Evolutionary conservation across 139 green algal species (phyloP), one percentile per base, ranked within the genome.

Genomic region (Chlamydomonas sp.): DNA sequence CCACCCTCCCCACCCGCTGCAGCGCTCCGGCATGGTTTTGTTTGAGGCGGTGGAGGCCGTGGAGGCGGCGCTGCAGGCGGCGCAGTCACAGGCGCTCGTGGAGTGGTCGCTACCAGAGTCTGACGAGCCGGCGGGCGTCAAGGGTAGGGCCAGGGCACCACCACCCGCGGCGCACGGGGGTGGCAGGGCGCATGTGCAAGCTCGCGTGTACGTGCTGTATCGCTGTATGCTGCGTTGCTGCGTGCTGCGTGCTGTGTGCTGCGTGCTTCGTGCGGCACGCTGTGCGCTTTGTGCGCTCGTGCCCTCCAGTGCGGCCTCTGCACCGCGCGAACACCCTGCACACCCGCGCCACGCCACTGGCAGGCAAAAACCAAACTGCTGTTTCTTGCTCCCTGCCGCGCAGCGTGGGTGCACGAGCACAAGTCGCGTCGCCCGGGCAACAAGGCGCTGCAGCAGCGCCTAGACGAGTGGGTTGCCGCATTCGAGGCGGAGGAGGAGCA

Each of bases 391-490:
- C n/a, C n/a, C n/a, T n/a, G n/a, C n/a, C n/a, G n/a, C n/a, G n/a
- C 79, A 88, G 80, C 69, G 8, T 90, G 81, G 83, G 83, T 93
- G 3, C 70, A 84, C 13, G 38, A 70, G 39, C 85, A 91, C 77
- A 91, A 91, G 63, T 78, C 75, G 0, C 10, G 67, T 3, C 72
- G 76, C 22, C 77, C 80, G 13, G 77, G 77, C 6, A 81, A 80
- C 31, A 70, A 69, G 2, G 29, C 69, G 35, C 75, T 88, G 29
- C 75, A 81, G 65, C 35, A 73, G 22, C 73, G 85, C 75, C 67
- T 92, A 20, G 85, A 94, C 36, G 77, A 75, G 49, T 94, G 87
- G 85, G 83, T 86, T 65, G 83, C 77, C 13, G 60, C 73, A 2
- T 83, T 79, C 76, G 88, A 94, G 43, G 80, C 60, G 30, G 74